Conservation (phyloP, 2,329 filamentous ascomycete species). For the Elsinoe australis region DNA sequence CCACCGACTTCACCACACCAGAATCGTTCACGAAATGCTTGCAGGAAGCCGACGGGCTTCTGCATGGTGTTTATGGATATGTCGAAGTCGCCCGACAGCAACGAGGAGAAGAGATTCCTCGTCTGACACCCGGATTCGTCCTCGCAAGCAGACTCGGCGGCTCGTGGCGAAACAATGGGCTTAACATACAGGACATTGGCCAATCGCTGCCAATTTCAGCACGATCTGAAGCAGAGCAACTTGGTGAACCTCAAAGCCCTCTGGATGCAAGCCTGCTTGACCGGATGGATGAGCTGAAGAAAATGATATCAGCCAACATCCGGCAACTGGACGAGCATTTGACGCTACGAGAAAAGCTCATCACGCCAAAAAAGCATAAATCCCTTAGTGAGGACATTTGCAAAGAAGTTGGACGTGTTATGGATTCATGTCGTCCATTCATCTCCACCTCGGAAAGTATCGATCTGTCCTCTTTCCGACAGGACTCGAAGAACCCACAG, state of each 20-base stretch:
- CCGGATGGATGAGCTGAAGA: slow-evolving; percentile 75
- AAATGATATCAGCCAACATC: slow-evolving; percentile 76
- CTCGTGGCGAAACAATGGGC: slow-evolving; percentile 69
- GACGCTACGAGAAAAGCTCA: slow-evolving; percentile 67
- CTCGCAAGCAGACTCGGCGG: slow-evolving; percentile 76
- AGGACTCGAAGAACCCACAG: slow-evolving; percentile 74
- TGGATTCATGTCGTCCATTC: slow-evolving; percentile 87
- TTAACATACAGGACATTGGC: slow-evolving; percentile 55
- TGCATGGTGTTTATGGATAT: slow-evolving; percentile 90
- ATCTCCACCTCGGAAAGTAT: slow-evolving; percentile 85
- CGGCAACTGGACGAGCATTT: slow-evolving; percentile 82
- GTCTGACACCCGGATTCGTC: slow-evolving; percentile 90
- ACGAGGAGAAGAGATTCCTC: slow-evolving; percentile 82
- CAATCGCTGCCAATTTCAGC: slow-evolving; percentile 68
- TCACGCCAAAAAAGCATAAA: slow-evolving; percentile 70
- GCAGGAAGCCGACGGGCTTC: slow-evolving; percentile 92
- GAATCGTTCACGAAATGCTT: slow-evolving; percentile 93
- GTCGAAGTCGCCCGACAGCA: slow-evolving; percentile 93
- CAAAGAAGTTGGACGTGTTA: slow-evolving; percentile 64
- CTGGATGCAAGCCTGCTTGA: slow-evolving; percentile 74
- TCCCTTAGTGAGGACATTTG: slow-evolving; percentile 77
- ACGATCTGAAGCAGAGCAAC: slow-evolving; percentile 70
- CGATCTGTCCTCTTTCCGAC: slow-evolving; percentile 71
- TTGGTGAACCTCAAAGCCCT: slow-evolving; percentile 61
- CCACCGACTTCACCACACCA: slow-evolving; percentile 87